Base-by-base conservation (phyloP, 2,329 filamentous ascomycete genomes). In the Apiospora marii region DNA sequence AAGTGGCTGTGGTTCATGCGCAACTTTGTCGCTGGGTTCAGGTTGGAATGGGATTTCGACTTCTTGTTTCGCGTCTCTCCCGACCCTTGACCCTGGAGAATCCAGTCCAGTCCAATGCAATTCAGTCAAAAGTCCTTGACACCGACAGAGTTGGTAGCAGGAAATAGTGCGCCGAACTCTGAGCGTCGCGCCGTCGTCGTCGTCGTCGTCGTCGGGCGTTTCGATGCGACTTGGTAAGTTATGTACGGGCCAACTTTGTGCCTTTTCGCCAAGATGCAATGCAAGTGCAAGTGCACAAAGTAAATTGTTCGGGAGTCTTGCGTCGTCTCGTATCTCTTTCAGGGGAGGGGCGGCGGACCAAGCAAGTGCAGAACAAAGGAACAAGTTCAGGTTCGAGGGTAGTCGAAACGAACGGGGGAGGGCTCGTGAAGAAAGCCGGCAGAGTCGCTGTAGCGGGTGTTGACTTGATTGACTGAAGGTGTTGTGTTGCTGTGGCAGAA, bases 1-100 rank as follows among this genome's bases (percentile, higher is more conserved):
- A 27, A 48, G 67, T 69, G 67, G 67, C 67, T 49, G 27, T 69
- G 67, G 67, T 69, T 69, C 48, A 69, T 69, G 67, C 67, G 67
- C 44, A 49, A 37, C 44, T 22, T 27, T 44, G n/a, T 41, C 37
- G 37, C 64, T 44, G 37, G 37, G 27, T 6, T 48, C 30, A 48
- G 67, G 14, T 68, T n/a, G 67, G 67, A 69, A 49, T 69, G 44
- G 43, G 41, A 41, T 41, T 64, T 61, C 58, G 58, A 61, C 58
- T 13, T 64, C 58, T 64, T 64, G 58, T 64, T 41, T 64, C 58
- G 58, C 34, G 34, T 64, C 16, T 64, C 27, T 37, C 5, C 34
- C 14, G 16, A 69, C 27, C 67, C 44, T 49, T 37, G 67, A 69
- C 44, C 67, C 43, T 13, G 67, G 16, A 13, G 4, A 49, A n/a